phyloP scores from a whole-genome alignment of 495 filamentous ascomycete genomes.

The Podospora pseudocomata region DNA sequence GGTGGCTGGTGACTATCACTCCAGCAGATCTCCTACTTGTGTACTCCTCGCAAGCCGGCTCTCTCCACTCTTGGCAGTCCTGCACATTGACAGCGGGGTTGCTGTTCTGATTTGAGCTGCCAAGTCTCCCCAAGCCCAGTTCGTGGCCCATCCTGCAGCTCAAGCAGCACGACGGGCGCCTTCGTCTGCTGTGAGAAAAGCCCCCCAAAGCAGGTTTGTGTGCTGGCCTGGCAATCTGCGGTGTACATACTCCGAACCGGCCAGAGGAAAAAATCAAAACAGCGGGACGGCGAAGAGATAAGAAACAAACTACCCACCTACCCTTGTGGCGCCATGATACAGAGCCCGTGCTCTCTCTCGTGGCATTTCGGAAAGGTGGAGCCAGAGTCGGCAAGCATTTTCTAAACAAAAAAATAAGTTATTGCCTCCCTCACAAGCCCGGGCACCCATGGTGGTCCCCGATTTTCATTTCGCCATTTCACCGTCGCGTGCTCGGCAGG shows the following conservation, averaged over 20 bases:
- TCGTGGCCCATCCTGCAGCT: not conserved
- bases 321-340: not conserved
- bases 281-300: not conserved
- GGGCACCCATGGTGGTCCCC: not conserved
- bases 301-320: not conserved
- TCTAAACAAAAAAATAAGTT: not conserved
- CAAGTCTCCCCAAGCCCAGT: not conserved
- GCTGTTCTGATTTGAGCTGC: not conserved
- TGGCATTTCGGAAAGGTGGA: not conserved
- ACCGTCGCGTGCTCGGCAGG: not conserved
- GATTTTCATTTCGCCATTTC: not conserved
- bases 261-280: not conserved
- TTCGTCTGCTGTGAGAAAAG: not conserved
- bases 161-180: slow-evolving; percentile 3
- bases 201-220: not conserved
- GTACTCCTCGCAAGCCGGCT: not conserved
- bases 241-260: not conserved
- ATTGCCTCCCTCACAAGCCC: not conserved
- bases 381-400: not conserved
- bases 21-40: not conserved
- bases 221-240: not conserved
- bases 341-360: not conserved
- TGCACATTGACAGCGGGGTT: slow-evolving; percentile 8
- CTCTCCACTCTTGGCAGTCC: slow-evolving; percentile 9
- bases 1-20: not conserved